Evolutionary conservation across 2,329 filamentous ascomycete species (phyloP).

Genomic region (Diaporthe nobilis): DNA sequence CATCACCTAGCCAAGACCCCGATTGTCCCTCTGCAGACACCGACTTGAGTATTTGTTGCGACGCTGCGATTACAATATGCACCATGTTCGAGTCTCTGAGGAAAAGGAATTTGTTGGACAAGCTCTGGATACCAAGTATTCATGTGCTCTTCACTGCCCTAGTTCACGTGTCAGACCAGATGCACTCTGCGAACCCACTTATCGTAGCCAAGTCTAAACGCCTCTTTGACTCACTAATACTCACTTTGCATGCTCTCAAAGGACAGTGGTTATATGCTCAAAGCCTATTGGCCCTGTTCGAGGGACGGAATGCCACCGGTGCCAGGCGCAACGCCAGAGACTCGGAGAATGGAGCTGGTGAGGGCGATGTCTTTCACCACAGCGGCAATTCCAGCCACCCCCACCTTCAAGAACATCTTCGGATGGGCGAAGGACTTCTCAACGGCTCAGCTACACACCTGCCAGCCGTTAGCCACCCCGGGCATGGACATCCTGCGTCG

Average conservation of each 20-base stretch:
- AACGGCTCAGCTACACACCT: neutral
- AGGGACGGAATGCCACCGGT: neutral
- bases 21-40: neutral
- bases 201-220: constrained; percentile 16
- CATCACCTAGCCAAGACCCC: neutral
- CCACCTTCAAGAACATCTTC: neutral
- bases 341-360: neutral
- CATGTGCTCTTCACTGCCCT: constrained; percentile 10
- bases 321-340: neutral
- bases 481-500: neutral
- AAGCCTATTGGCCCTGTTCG: constrained; percentile 1
- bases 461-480: neutral
- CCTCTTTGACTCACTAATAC: constrained; percentile 12
- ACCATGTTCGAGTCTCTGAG: neutral
- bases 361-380: neutral
- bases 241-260: constrained; percentile 18
- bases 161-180: constrained; percentile 3
- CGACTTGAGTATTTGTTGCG: constrained; percentile 12
- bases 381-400: neutral
- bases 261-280: constrained; percentile 24
- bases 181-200: neutral
- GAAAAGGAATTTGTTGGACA: neutral
- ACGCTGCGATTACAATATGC: constrained; percentile 7
- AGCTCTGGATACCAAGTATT: neutral
- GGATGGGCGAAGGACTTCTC: neutral